Base-by-base conservation (phyloP, 129 eudicot species). In the Helianthus tuberosus region DNA sequence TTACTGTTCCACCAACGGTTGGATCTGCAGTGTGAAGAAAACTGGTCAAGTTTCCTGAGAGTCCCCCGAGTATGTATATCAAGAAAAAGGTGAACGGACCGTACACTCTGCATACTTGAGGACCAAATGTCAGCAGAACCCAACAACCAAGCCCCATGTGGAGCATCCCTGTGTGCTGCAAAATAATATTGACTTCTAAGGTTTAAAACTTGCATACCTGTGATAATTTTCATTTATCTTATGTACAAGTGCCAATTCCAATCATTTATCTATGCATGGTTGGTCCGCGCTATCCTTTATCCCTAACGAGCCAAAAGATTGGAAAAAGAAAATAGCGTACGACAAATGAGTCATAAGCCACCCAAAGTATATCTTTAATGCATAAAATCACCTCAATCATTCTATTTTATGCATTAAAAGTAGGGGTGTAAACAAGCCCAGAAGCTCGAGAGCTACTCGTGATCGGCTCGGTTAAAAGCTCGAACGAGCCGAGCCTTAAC, bases 1-100 rank as follows among this genome's bases (percentile, higher is more conserved):
- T 80, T 82, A 89, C 96, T 79, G 96, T 89, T 65, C 97, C 96
- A 71, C 98, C 96, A 72, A 92, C 98, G 57, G 98, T 85, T 59
- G 96, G 86, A 38, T 87, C 93, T 51, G 98, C 84, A 4, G 89
- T 87, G 79, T 92, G 98, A 80, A 87, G 87, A 77, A 92, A 92
- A 75, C 98, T 89, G 75, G 86, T 77, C 39, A 92, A 72, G 80
- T 89, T 92, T 55, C 96, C 98, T 0, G 94, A 87, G 62, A 92
- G 80, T 67, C 98, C 98, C 61, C 98, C 98, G 25, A 92, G 98
- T 71, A 82, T 55, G 70, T 87, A 92, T 74, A 92, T 75, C 83
- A 92, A 71, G 87, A 87, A 81, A 68, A 89, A 89, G 51, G 96
- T 85, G 57, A 89, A 87, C 20, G 89, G 73, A 52, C 98, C 98